Evolutionary conservation across 1,284 basidiomycete genomes (phyloP), one percentile per base, ranked within the genome.

Genomic region (Marasmius oreades): DNA sequence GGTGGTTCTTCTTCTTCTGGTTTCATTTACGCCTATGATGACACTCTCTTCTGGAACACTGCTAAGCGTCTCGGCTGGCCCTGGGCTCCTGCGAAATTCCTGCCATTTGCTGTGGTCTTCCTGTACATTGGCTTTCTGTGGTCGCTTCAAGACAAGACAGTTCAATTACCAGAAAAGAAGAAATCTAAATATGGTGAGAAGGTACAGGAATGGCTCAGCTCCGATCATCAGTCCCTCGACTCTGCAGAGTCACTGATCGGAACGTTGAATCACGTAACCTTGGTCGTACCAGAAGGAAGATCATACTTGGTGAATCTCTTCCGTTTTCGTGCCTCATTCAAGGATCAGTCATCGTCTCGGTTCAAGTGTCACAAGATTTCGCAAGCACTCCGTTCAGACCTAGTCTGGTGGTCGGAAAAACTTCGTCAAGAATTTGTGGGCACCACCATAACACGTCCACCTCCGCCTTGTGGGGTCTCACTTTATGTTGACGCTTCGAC

Each of bases 51-150:
- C 3, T 65, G 64, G 57, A 12, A 28, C 0, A 56, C 65, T 3
- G 63, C 68, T 0, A 24, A 52, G 0, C 36, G 55, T 5, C 59
- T 73, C 0, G 67, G 70, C 2, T 66, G 66, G 62, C 71, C 71
- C 0, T 73, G 69, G 68, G 66, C 67, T 26, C 55, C 44, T 0
- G 61, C 62, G 0, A 74, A 74, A 55, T 65, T 65, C 24, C 10
- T 54, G 0, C 62, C 63, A 1, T 76, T 76, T 56, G 55, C 61
- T 1, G 18, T 57, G 6, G 31, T 36, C 0, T 71, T 73, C 54
- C 63, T 48, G 4, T 77, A 76, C 56, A 62, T 76, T 0, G 72
- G 76, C 18, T 76, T 77, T 56, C 11, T 63, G 1, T 78, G 76
- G 74, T 63, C 71, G 34, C 42, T 77, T 0, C 8, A 16, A 0